phyloP scores from a whole-genome alignment of 179 eudicot genomes.

The Silene vulgaris region DNA sequence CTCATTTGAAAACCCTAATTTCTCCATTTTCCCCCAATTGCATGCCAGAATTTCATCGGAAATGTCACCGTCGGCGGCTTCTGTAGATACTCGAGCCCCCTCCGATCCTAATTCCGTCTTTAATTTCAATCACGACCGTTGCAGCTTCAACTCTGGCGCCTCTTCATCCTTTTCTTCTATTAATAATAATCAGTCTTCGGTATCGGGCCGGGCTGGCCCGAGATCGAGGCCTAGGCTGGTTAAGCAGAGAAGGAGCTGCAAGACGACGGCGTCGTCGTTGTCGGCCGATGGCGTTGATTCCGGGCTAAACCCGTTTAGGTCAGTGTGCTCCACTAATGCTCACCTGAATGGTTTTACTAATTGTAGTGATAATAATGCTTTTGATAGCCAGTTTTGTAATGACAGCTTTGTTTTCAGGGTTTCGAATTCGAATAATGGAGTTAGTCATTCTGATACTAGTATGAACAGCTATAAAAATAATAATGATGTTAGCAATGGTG shows the following conservation, averaged over 20 bases:
- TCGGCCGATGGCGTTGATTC: conserved; percentile 26
- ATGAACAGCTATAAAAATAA: background rate
- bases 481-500: conserved; percentile 10
- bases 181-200: conserved; percentile 15
- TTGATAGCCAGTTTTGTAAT: conserved; percentile 21
- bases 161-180: conserved; percentile 12
- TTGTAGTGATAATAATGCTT: conserved; percentile 5
- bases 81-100: conserved; percentile 17
- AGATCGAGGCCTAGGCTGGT: conserved; percentile 47
- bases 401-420: conserved; percentile 34
- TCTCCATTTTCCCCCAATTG: conserved; percentile 14
- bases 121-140: conserved; percentile 19
- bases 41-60: conserved; percentile 22
- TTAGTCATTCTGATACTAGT: background rate
- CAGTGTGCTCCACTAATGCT: conserved; percentile 19
- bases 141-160: conserved; percentile 27
- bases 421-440: conserved; percentile 18
- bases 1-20: conserved; percentile 18
- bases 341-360: background rate
- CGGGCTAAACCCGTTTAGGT: conserved; percentile 43
- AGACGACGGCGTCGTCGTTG: conserved; percentile 26
- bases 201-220: conserved; percentile 24
- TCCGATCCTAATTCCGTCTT: conserved; percentile 22
- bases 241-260: conserved; percentile 40
- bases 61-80: conserved; percentile 31